Conservation (phyloP, 2,329 filamentous ascomycete species). For the Periconia macrospinosa region DNA sequence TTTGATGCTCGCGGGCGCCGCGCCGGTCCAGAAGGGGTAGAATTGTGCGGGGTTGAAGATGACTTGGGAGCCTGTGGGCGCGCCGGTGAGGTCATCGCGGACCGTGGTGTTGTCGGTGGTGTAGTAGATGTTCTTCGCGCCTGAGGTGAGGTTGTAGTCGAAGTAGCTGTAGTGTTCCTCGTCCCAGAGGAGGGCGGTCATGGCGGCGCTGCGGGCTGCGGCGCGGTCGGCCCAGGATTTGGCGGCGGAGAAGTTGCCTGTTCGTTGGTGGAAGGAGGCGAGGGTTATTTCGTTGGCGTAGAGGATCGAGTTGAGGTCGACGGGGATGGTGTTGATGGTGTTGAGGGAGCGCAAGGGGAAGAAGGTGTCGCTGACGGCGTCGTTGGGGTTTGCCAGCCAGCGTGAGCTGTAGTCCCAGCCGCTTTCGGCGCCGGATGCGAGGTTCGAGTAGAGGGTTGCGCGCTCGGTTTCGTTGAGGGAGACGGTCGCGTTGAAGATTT, state of each 20-base stretch:
- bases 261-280: constrained; percentile 55
- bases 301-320: constrained; percentile 70
- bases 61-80: constrained; percentile 60
- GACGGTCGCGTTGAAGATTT: constrained; percentile 58
- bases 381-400: constrained; percentile 60
- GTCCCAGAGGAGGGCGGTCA: constrained; percentile 68
- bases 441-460: constrained; percentile 60
- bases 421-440: constrained; percentile 67
- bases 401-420: constrained; percentile 67
- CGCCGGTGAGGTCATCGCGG: constrained; percentile 42
- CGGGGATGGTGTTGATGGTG: constrained; percentile 59
- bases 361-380: constrained; percentile 62
- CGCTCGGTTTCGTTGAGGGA: constrained; percentile 58
- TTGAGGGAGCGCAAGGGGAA: constrained; percentile 69
- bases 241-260: constrained; percentile 56
- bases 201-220: constrained; percentile 59
- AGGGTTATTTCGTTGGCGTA: constrained; percentile 67
- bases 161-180: constrained; percentile 65
- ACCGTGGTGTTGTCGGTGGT: constrained; percentile 47
- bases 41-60: constrained; percentile 63
- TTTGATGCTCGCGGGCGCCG: constrained; percentile 60
- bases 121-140: constrained; percentile 58
- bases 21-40: constrained; percentile 71
- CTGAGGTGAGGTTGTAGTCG: constrained; percentile 68
- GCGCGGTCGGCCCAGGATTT: constrained; percentile 56